phyloP scores from a whole-genome alignment of 768 basidiomycete species.

The Lentinus tigrinus region DNA sequence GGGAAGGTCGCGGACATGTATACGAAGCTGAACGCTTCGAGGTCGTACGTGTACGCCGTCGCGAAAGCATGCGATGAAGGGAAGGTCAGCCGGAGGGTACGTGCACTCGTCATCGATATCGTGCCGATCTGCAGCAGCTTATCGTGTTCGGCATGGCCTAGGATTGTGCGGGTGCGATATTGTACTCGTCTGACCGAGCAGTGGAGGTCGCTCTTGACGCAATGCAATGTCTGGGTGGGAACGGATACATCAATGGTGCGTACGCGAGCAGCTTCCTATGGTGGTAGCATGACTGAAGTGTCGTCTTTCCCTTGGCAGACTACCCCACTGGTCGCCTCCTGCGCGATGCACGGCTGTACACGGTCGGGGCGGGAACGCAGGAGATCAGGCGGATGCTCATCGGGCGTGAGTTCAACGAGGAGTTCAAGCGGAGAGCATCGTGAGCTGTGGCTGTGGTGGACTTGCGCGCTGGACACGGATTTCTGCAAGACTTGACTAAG shows the following conservation, averaged over 20 bases:
- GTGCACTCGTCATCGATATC: conserved; percentile 26
- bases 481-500: not conserved
- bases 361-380: conserved; percentile 96
- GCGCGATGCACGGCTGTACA: conserved; percentile 84
- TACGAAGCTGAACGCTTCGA: conserved; percentile 83
- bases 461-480: not conserved
- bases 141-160: conserved; percentile 29
- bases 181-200: conserved; percentile 90
- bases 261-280: not conserved
- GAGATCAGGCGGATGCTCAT: conserved; percentile 95
- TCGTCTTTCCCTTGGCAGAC: conserved; percentile 44
- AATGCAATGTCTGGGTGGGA: conserved; percentile 93
- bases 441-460: not conserved
- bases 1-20: conserved; percentile 93
- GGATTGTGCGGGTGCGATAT: conserved; percentile 94
- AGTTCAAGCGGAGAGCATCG: conserved; percentile 38
- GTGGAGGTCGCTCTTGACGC: conserved; percentile 89
- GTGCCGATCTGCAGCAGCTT: not conserved
- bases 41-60: conserved; percentile 92
- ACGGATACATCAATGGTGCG: conserved; percentile 92
- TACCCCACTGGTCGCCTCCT: conserved; percentile 88
- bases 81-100: conserved; percentile 72
- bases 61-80: conserved; percentile 85
- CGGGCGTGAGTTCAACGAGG: conserved; percentile 87
- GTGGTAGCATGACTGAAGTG: not conserved